Conservation (phyloP, 1,139 yeast genomes). For the Hyphopichia burtonii region DNA sequence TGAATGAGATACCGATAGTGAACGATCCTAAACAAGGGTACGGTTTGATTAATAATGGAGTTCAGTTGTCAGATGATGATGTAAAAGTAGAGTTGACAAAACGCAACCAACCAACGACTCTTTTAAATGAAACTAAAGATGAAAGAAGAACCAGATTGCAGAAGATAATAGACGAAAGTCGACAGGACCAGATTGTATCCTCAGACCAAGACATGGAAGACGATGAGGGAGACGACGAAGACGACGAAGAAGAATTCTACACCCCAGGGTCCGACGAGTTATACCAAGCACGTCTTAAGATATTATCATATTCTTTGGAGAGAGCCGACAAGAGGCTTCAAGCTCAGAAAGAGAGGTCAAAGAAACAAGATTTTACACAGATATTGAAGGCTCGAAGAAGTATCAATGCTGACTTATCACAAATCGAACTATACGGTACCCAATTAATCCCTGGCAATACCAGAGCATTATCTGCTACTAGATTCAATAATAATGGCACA, state of each 20-base stretch:
- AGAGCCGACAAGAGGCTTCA: conserved; percentile 44
- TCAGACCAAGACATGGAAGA: conserved; percentile 14
- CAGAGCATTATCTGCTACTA: conserved; percentile 65
- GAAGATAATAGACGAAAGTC: conserved; percentile 8
- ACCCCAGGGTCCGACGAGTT: conserved; percentile 74
- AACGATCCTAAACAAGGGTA: conserved; percentile 15
- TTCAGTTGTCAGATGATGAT: conserved; percentile 45
- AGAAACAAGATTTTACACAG: conserved; percentile 25
- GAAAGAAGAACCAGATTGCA: conserved; percentile 60
- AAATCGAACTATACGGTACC: conserved; percentile 58
- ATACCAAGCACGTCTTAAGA: conserved; percentile 48
- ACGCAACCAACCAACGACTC: conserved; percentile 59
- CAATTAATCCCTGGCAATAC: conserved; percentile 59
- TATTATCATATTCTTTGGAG: conserved; percentile 52
- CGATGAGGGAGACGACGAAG: conserved; percentile 42
- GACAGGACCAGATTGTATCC: too few species aligned
- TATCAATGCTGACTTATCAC: conserved; percentile 34
- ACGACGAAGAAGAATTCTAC: conserved; percentile 82
- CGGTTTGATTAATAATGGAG: background rate
- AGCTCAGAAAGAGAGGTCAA: conserved; percentile 18
- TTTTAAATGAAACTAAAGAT: conserved; percentile 59
- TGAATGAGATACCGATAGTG: conserved; percentile 21
- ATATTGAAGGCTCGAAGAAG: conserved; percentile 45
- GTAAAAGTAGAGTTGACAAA: conserved; percentile 50
- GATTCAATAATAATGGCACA: conserved; percentile 37